Percentiles rank a stretch among this genome's conserved stretches.
Evolutionary conservation across 495 filamentous ascomycete species (phyloP).

Genomic region (Hypoxylon intermedium): DNA sequence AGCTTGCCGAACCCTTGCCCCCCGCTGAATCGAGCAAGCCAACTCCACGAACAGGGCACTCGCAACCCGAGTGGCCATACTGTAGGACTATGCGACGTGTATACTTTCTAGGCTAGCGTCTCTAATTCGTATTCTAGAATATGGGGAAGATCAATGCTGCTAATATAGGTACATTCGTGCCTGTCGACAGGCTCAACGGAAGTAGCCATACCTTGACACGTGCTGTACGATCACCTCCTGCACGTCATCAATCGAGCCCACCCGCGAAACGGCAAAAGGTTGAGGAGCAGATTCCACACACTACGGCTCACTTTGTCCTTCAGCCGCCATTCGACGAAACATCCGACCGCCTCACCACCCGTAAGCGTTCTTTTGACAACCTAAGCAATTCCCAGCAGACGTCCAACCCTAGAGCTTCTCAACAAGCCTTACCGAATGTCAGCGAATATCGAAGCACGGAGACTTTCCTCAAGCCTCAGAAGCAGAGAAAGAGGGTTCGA

Average conservation of each 20-base stretch:
- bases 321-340: neutral
- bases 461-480: neutral
- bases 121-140: slow-evolving; percentile 15
- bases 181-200: slow-evolving; percentile 35
- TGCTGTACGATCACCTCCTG: slow-evolving; percentile 1
- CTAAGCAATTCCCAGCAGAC: slow-evolving; percentile 36
- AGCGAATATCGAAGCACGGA: slow-evolving; percentile 35
- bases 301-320: slow-evolving; percentile 14
- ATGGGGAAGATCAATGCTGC: slow-evolving; percentile 6
- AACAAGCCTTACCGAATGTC: slow-evolving; percentile 18
- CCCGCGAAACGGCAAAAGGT: slow-evolving; percentile 42
- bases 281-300: slow-evolving; percentile 11
- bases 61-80: slow-evolving; percentile 13
- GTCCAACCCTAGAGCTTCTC: slow-evolving; percentile 30
- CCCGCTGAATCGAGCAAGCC: neutral
- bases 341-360: neutral
- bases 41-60: slow-evolving; percentile 1
- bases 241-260: slow-evolving; percentile 6
- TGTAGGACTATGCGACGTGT: neutral
- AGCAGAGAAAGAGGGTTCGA: slow-evolving; percentile 17
- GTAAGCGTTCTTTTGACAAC: slow-evolving; percentile 31
- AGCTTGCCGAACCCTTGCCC: neutral
- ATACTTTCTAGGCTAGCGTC: neutral
- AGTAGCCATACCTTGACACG: slow-evolving; percentile 13
- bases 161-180: slow-evolving; percentile 5